Evolutionary conservation across 306 rosid species (phyloP), one percentile per base, ranked within the genome.

Genomic region (Quercus ilex): DNA sequence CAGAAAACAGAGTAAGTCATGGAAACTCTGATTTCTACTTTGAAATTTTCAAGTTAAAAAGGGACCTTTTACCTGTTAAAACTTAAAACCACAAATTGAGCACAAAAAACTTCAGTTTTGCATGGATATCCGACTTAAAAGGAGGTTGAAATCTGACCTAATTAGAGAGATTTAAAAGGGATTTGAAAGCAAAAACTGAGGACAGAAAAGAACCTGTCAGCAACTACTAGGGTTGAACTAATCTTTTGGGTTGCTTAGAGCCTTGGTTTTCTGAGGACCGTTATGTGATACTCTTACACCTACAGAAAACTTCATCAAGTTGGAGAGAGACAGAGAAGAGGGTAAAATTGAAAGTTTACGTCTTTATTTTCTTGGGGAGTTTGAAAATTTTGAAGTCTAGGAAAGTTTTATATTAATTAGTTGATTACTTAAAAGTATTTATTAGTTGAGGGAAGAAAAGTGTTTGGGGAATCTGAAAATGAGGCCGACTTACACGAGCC

Each of bases 161-260:
- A 87, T 78, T 8, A 5, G 65, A 21, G 86, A 70, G 75, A 74
- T 38, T 75, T 8, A 56, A 31, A 52, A 11, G 82, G 79, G 79
- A 74, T 63, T 63, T 72, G 19, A 68, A 73, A 82, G 78, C 73
- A 41, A 51, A 75, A 79, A 33, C 33, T 4, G 21, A 74, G 21
- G 81, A 25, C 38, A 71, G 97, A 92, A 89, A 95, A 89, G 81
- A 90, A 92, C 99, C 75, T 89, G 89, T 77, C 84, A 94, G 93
- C 97, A 87, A 90, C 89, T 81, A 79, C 89, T 81, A 81, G 85
- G 83, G 76, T 80, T 71, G 72, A 73, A 62, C 82, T 71, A 82
- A 71, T 78, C 80, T 59, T 63, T 35, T 0, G 65, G 93, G 86
- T 90, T 91, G 94, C 93, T 90, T 93, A 76, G 87, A 87, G 85